Conservation (phyloP, 2,329 filamentous ascomycete genomes). For the Aspergillus amoenus region DNA sequence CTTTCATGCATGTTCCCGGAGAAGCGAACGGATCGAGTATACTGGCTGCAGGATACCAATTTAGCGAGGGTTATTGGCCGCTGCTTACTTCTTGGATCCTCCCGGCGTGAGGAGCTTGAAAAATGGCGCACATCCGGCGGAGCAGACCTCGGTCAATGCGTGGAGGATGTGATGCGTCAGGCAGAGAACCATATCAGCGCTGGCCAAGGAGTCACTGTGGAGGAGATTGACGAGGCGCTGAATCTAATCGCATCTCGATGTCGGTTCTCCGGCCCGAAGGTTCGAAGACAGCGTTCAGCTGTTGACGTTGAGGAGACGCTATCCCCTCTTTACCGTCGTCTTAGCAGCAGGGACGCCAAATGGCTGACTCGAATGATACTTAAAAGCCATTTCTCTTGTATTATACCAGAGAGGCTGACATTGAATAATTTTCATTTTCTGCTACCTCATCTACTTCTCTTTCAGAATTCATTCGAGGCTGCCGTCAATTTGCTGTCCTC, state of each 20-base stretch:
- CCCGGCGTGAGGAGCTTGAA: slow-evolving; percentile 61
- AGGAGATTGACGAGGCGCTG: slow-evolving; percentile 69
- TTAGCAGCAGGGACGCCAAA: slow-evolving; percentile 72
- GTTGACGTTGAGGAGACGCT: slow-evolving; percentile 51
- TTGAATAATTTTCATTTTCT: slow-evolving; percentile 66
- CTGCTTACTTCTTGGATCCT: slow-evolving; percentile 63
- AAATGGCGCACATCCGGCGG: slow-evolving; percentile 61
- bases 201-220: slow-evolving; percentile 58
- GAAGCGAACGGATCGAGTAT: slow-evolving; percentile 74
- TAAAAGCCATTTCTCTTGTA: slow-evolving; percentile 70
- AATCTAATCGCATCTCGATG: slow-evolving; percentile 66
- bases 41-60: slow-evolving; percentile 61
- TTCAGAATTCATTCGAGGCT: slow-evolving; percentile 66
- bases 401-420: slow-evolving; percentile 58
- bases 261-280: slow-evolving; percentile 66
- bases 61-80: slow-evolving; percentile 68
- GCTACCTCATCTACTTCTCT: slow-evolving; percentile 67
- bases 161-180: slow-evolving; percentile 62
- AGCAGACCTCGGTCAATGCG: slow-evolving; percentile 69
- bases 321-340: slow-evolving; percentile 56
- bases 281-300: slow-evolving; percentile 47
- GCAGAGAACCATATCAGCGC: slow-evolving; percentile 51
- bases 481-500: slow-evolving; percentile 56
- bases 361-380: slow-evolving; percentile 82
- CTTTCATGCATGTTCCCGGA: slow-evolving; percentile 76